A percentile compares a stretch with the other conserved stretches of the same genome.
phyloP scores from a whole-genome alignment of 805 yeast species.

The Candida incommunis region DNA sequence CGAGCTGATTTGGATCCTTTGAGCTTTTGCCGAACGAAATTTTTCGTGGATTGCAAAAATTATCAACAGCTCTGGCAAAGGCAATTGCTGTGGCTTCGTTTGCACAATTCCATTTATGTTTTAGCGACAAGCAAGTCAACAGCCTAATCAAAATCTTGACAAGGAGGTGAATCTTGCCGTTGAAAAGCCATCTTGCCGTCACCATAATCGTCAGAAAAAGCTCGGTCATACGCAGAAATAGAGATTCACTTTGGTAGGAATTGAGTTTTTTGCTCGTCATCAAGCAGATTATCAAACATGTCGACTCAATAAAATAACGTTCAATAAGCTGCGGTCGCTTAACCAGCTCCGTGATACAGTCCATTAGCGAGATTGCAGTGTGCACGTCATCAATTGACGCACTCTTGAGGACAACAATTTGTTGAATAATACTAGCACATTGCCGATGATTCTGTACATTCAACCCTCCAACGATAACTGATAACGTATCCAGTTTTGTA shows the following conservation, averaged over 20 bases:
- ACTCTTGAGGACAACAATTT: not conserved
- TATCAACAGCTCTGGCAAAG: not conserved
- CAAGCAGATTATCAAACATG: not conserved
- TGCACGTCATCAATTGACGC: not conserved
- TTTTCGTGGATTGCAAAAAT: not conserved
- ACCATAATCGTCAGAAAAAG: not conserved
- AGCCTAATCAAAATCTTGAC: not conserved
- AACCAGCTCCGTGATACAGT: not conserved
- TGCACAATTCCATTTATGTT: not conserved
- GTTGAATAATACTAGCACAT: not conserved
- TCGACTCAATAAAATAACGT: not conserved
- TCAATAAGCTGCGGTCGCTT: not conserved
- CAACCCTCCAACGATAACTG: not conserved
- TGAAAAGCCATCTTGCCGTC: not conserved
- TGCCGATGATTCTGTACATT: not conserved
- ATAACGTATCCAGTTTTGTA: not conserved
- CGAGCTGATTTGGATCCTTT: not conserved
- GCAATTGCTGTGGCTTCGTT: not conserved
- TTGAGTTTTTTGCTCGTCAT: not conserved
- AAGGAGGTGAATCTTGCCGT: not conserved
- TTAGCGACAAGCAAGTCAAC: not conserved
- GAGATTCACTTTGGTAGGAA: not conserved
- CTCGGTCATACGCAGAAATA: not conserved
- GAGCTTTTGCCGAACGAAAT: not conserved
- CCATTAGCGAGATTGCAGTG: not conserved